Evolutionary conservation across 2,329 filamentous ascomycete species (phyloP).

Genomic region (Penicillium sp.): DNA sequence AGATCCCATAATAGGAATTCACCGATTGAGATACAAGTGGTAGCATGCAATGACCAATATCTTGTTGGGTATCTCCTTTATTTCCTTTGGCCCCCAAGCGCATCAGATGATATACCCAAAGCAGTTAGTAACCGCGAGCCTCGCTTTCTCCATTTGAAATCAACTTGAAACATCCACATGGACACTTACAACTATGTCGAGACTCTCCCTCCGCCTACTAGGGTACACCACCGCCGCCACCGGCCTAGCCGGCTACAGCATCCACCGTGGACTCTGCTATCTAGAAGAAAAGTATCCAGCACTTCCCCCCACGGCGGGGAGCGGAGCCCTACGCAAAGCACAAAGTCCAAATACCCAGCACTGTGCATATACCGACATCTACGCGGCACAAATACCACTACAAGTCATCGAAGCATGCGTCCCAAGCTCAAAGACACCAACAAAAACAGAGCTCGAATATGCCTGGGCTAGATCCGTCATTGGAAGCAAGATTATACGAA

Average conservation of each 20-base stretch:
- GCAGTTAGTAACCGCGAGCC: background rate
- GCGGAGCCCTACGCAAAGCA: conserved; percentile 18
- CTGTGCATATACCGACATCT: conserved; percentile 27
- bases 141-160: background rate
- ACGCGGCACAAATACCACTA: conserved; percentile 21
- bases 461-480: conserved; percentile 26
- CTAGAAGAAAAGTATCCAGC: conserved; percentile 29
- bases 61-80: background rate
- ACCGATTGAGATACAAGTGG: background rate
- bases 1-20: background rate
- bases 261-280: conserved; percentile 19
- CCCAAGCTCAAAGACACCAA: background rate
- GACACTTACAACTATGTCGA: background rate
- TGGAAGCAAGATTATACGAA: conserved; percentile 11
- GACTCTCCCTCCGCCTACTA: conserved; percentile 4
- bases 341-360: conserved; percentile 14
- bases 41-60: too few relatives aligned
- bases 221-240: conserved; percentile 14
- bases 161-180: background rate
- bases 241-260: conserved; percentile 16
- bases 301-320: conserved; percentile 16
- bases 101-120: background rate
- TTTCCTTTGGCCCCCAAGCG: background rate
- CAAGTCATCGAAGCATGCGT: conserved; percentile 12
- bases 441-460: conserved; percentile 14